Conservation (phyloP, 108 stramenopile species). For the Skeletonema costatum region DNA sequence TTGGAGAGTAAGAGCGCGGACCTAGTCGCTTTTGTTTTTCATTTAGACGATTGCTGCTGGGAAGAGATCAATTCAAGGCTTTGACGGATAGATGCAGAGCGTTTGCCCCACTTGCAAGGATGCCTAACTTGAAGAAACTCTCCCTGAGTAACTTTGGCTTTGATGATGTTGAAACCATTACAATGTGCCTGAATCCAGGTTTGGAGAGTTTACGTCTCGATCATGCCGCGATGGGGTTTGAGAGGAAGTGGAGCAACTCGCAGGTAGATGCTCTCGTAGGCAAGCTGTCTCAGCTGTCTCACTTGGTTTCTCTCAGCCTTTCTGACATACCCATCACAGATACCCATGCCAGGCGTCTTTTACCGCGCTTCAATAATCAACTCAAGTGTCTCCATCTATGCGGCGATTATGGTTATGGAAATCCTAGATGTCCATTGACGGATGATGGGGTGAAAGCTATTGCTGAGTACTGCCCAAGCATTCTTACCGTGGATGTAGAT, state of each 20-base stretch:
- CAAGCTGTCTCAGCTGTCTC: slow-evolving; percentile 5
- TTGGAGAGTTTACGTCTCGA: background rate
- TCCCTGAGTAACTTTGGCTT: slow-evolving; percentile 9
- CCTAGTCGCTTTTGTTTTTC: slow-evolving; percentile 12
- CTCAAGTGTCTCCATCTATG: slow-evolving; percentile 8
- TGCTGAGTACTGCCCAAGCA: background rate
- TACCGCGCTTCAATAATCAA: background rate
- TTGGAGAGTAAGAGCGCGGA: background rate
- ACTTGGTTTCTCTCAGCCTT: slow-evolving; percentile 7
- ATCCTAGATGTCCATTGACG: background rate
- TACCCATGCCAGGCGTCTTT: background rate
- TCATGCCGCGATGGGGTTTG: background rate
- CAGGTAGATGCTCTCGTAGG: background rate
- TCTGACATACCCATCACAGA: background rate
- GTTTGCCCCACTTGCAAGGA: background rate
- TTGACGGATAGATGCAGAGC: slow-evolving; percentile 5
- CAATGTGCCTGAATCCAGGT: background rate
- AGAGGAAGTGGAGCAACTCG: background rate
- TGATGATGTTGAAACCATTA: slow-evolving; percentile 11
- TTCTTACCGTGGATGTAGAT: slow-evolving; percentile 1
- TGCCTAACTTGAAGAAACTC: slow-evolving; percentile 15
- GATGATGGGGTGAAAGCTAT: background rate
- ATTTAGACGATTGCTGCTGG: slow-evolving; percentile 17
- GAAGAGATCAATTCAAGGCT: slow-evolving; percentile 7
- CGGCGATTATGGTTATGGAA: slow-evolving; percentile 9